Evolutionary conservation across 208 protist species (phyloP).

Genomic region (Novymonas esmeraldas): DNA sequence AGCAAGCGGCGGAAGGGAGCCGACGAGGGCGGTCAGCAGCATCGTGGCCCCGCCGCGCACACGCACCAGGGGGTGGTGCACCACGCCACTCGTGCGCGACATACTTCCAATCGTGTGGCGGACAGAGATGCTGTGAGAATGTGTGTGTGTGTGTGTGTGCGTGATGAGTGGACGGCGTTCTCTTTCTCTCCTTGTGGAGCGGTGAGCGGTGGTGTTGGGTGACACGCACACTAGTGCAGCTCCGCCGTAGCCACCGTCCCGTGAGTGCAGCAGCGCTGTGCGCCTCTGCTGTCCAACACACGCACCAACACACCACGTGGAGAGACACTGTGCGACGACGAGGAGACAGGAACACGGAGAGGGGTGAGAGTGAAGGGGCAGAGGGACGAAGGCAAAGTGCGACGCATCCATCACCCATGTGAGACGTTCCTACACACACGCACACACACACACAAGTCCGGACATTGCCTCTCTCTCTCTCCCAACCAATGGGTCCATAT

Average conservation of each 20-base stretch:
- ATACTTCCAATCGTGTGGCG: neutral
- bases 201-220: too few relatives aligned
- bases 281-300: neutral
- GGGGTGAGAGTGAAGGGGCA: neutral
- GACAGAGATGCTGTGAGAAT: neutral
- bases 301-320: neutral
- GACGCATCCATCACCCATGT: neutral
- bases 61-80: constrained; percentile 21
- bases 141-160: too few relatives aligned
- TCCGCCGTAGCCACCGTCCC: too few relatives aligned
- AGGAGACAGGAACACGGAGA: neutral
- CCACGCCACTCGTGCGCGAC: neutral
- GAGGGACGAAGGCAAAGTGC: neutral
- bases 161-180: too few relatives aligned
- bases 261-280: too few relatives aligned
- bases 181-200: too few relatives aligned
- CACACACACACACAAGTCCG: too few relatives aligned
- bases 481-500: too few relatives aligned
- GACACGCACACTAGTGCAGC: too few relatives aligned
- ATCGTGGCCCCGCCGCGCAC: constrained; percentile 25
- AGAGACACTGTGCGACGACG: too few relatives aligned
- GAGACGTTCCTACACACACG: too few relatives aligned
- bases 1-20: constrained; percentile 14
- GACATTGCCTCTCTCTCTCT: too few relatives aligned
- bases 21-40: constrained; percentile 25